Evolutionary conservation across 257 asterid genomes (phyloP).

Genomic region (Gynochthodes officinalis): DNA sequence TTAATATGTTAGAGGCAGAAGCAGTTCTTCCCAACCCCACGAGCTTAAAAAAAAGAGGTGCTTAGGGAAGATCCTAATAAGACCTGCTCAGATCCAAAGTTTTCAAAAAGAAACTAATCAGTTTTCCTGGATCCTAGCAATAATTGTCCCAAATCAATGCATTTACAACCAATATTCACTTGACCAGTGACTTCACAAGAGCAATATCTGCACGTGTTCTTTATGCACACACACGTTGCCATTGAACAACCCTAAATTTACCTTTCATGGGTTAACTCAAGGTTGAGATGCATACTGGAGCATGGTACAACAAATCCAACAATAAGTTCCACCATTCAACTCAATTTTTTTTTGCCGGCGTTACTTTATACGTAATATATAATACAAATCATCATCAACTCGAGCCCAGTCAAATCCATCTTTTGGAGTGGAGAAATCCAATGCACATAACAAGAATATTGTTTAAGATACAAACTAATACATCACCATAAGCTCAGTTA

Average conservation of each 20-base stretch:
- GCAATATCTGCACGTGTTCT: not conserved
- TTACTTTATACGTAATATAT: not conserved
- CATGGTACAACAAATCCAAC: not conserved
- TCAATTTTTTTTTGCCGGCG: not conserved
- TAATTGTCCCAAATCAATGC: not conserved
- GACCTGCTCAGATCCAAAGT: not conserved
- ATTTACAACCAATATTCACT: not conserved
- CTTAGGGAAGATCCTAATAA: slow-evolving; percentile 5
- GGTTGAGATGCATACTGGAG: not conserved
- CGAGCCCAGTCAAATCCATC: not conserved
- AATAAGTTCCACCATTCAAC: slow-evolving; percentile 8
- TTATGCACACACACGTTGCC: no score
- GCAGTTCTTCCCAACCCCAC: not conserved
- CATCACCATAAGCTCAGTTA: not conserved
- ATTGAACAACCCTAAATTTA: not conserved
- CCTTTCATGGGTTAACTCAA: slow-evolving; percentile 3
- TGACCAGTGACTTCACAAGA: not conserved
- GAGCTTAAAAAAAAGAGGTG: slow-evolving; percentile 1
- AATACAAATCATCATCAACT: not conserved
- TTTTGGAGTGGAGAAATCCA: no score
- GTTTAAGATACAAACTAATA: not conserved
- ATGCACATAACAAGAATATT: slow-evolving; percentile 62
- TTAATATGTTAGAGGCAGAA: not conserved
- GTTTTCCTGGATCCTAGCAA: not conserved
- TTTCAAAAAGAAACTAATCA: not conserved